Conservation (phyloP, 345 rosid species). For the sweet orange (Citrus sinensis) region DNA sequence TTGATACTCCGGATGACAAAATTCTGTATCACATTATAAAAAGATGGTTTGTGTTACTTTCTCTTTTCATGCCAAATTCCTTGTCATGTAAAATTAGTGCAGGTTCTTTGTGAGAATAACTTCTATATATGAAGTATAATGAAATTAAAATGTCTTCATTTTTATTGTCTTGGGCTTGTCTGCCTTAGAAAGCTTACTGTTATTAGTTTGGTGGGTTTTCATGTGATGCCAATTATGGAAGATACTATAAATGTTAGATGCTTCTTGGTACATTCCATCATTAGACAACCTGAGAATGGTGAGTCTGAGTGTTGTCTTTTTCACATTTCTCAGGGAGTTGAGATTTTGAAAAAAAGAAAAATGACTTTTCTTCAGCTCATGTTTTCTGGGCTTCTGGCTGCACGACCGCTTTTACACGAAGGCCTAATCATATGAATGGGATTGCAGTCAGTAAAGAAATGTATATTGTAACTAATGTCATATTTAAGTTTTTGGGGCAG, state of each 20-base stretch:
- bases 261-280: background rate
- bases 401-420: background rate
- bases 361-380: background rate
- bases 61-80: background rate
- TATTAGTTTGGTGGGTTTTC: background rate
- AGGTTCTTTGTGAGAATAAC: background rate
- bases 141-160: background rate
- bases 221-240: background rate
- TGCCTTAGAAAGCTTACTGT: background rate
- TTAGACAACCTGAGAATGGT: background rate
- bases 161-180: background rate
- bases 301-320: background rate
- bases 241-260: background rate
- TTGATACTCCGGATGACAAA: background rate
- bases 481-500: background rate
- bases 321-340: background rate
- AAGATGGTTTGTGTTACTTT: background rate
- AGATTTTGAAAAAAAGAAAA: background rate
- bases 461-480: background rate
- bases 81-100: background rate
- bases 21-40: background rate
- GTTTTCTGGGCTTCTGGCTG: background rate
- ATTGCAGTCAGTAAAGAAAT: too few relatives aligned
- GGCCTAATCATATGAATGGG: background rate
- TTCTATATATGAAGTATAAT: background rate